A percentile compares a stretch with the other conserved stretches of the same genome.
Conservation (phyloP, 805 yeast genomes). For the Candida oleophila region DNA sequence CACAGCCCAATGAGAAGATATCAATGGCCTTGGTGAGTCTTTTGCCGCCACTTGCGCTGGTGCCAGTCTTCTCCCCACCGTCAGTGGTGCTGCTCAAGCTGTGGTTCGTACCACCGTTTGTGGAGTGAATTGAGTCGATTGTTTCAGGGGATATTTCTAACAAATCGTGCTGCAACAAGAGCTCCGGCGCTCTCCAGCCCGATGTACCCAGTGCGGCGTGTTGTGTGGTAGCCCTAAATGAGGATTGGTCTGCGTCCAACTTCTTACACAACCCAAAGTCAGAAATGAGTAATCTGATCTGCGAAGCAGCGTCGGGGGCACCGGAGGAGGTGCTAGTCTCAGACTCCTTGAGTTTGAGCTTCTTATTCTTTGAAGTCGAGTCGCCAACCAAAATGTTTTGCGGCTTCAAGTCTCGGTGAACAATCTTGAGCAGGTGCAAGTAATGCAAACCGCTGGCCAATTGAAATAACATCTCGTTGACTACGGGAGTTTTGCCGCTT, state of each 20-base stretch:
- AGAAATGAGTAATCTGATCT: conserved; percentile 73
- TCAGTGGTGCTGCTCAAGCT: conserved; percentile 9
- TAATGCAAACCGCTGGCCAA: conserved; percentile 83
- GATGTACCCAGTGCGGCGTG: conserved; percentile 90
- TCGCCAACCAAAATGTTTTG: conserved; percentile 87
- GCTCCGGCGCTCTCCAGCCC: conserved; percentile 98
- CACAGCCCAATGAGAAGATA: conserved; percentile 92
- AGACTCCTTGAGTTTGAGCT: not conserved
- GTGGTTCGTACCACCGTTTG: conserved; percentile 1
- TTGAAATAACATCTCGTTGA: conserved; percentile 63
- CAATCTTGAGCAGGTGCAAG: conserved; percentile 84
- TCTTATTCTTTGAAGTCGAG: not conserved
- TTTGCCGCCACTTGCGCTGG: conserved; percentile 26
- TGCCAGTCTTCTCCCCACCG: conserved; percentile 5
- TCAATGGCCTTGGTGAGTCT: conserved; percentile 87
- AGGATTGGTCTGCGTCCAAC: conserved; percentile 87
- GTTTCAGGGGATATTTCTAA: conserved; percentile 40
- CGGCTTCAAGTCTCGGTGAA: conserved; percentile 93
- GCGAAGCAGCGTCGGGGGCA: conserved; percentile 5
- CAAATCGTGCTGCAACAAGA: conserved; percentile 46
- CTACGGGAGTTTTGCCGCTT: conserved; percentile 23
- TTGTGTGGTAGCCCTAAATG: conserved; percentile 88
- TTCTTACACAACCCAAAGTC: conserved; percentile 96
- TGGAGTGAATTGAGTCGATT: conserved; percentile 24
- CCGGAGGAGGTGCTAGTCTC: not conserved